phyloP scores from a whole-genome alignment of 2,329 filamentous ascomycete species.

The Cladophialophora bantiana region DNA sequence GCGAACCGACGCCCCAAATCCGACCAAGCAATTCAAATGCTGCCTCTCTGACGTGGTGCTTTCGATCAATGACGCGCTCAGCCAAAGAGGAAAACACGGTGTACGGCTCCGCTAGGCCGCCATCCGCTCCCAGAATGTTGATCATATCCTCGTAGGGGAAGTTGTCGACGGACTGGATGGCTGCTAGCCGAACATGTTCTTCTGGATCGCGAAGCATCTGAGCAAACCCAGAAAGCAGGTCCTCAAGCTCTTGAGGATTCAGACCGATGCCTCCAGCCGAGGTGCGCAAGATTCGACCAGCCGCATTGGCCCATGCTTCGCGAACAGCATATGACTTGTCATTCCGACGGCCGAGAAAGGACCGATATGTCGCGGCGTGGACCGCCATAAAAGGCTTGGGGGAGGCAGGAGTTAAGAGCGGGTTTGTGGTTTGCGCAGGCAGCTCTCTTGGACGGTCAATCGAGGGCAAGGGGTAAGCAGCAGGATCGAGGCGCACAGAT shows the following conservation, averaged over 20 bases:
- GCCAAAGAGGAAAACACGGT: constrained; percentile 83
- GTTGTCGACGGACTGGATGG: constrained; percentile 81
- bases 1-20: constrained; percentile 91
- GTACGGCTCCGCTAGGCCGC: constrained; percentile 75
- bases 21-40: constrained; percentile 84
- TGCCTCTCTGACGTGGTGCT: constrained; percentile 78
- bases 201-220: constrained; percentile 87
- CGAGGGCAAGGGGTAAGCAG: constrained; percentile 74
- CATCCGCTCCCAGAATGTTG: constrained; percentile 77
- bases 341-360: constrained; percentile 82
- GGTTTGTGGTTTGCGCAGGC: constrained; percentile 59
- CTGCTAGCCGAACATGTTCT: constrained; percentile 87
- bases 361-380: constrained; percentile 78
- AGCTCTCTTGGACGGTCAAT: constrained; percentile 68
- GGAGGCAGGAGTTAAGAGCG: constrained; percentile 79
- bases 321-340: constrained; percentile 86
- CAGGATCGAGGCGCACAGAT: constrained; percentile 74
- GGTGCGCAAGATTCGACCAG: constrained; percentile 86
- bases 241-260: constrained; percentile 79
- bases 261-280: constrained; percentile 89
- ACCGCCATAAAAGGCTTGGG: constrained; percentile 88
- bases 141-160: constrained; percentile 84
- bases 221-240: constrained; percentile 74
- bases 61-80: constrained; percentile 87
- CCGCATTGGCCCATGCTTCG: constrained; percentile 82